phyloP scores from a whole-genome alignment of 345 rosid species.

The Bruguiera sexangula region DNA sequence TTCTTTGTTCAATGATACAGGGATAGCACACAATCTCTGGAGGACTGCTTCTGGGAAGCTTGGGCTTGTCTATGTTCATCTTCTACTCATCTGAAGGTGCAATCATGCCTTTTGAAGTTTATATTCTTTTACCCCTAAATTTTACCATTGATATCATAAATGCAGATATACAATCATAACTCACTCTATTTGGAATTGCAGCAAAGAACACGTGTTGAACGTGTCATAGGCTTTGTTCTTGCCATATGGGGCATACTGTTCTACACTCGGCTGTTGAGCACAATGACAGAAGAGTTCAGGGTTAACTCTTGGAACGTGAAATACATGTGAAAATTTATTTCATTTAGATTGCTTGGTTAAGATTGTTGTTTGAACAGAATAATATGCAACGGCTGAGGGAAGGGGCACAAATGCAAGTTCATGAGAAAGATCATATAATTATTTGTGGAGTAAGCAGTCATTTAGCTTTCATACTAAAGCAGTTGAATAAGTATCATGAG shows the following conservation, averaged over 20 bases:
- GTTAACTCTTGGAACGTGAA: constrained; percentile 39
- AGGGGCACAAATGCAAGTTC: constrained; percentile 95
- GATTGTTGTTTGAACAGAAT: constrained; percentile 43
- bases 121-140: constrained; percentile 6
- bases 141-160: constrained; percentile 4
- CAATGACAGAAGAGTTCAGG: constrained; percentile 96
- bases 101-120: constrained; percentile 19
- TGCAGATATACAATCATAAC: background rate
- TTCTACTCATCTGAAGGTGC: constrained; percentile 80
- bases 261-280: constrained; percentile 90
- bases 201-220: constrained; percentile 91
- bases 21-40: constrained; percentile 55
- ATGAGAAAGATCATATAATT: constrained; percentile 86
- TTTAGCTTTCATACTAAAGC: constrained; percentile 75
- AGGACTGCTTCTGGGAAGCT: constrained; percentile 98
- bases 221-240: constrained; percentile 76
- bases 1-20: constrained; percentile 38
- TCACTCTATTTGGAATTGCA: constrained; percentile 43
- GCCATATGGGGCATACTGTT: constrained; percentile 95
- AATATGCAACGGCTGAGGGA: constrained; percentile 92
- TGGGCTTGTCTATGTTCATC: constrained; percentile 97
- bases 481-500: constrained; percentile 85
- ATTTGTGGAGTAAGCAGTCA: constrained; percentile 86
- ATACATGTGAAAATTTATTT: constrained; percentile 12
- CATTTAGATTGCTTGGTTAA: constrained; percentile 18